These are phyloP conservation scores for Monosporascus sp. DNA, from an alignment of 2,329 filamentous ascomycete genomes.

Conservation along the genomic window DNA sequence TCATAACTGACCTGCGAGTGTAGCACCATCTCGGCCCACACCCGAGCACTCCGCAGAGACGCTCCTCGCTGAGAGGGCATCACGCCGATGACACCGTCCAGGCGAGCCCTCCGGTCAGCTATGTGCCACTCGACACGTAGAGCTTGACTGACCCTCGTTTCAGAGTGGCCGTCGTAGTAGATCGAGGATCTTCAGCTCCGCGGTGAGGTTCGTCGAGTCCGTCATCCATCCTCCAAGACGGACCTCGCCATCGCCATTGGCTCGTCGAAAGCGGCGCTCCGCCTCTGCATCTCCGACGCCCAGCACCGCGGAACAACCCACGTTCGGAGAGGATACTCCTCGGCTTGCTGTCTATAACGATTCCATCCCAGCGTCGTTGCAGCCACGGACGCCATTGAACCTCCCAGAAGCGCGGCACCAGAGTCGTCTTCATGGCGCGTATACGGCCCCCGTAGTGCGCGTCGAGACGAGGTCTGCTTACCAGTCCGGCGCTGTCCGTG, in stretches of 20 bases:
- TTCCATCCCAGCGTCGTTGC: slow-evolving; percentile 34
- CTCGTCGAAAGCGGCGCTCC: slow-evolving; percentile 3
- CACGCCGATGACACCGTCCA: slow-evolving; percentile 5
- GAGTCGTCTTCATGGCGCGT: slow-evolving; percentile 37
- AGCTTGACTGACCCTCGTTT: background rate
- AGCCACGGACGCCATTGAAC: slow-evolving; percentile 47
- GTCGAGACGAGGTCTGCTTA: slow-evolving; percentile 6
- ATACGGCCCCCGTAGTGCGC: slow-evolving; percentile 35
- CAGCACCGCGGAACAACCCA: slow-evolving; percentile 6
- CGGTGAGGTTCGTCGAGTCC: slow-evolving; percentile 21
- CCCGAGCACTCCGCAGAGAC: slow-evolving; percentile 19
- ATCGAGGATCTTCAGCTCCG: slow-evolving; percentile 20
- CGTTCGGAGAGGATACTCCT: slow-evolving; percentile 12
- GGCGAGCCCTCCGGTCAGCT: slow-evolving; percentile 11
- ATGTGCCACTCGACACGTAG: background rate
- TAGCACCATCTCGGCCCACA: slow-evolving; percentile 5
- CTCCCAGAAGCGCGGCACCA: slow-evolving; percentile 45
- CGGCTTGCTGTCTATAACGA: slow-evolving; percentile 43
- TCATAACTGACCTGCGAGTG: background rate
- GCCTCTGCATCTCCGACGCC: slow-evolving; percentile 8
- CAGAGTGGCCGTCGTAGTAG: slow-evolving; percentile 13
- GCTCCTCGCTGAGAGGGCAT: slow-evolving; percentile 14
- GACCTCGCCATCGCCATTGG: slow-evolving; percentile 12
- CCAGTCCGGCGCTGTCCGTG: slow-evolving; percentile 4
- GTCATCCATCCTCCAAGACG: slow-evolving; percentile 16